A percentile compares a stretch with the other conserved stretches of the same genome.
These are phyloP conservation scores for Rutstroemia sp. DNA, from an alignment of 2,329 filamentous ascomycete genomes.

Conservation along the genomic window DNA sequence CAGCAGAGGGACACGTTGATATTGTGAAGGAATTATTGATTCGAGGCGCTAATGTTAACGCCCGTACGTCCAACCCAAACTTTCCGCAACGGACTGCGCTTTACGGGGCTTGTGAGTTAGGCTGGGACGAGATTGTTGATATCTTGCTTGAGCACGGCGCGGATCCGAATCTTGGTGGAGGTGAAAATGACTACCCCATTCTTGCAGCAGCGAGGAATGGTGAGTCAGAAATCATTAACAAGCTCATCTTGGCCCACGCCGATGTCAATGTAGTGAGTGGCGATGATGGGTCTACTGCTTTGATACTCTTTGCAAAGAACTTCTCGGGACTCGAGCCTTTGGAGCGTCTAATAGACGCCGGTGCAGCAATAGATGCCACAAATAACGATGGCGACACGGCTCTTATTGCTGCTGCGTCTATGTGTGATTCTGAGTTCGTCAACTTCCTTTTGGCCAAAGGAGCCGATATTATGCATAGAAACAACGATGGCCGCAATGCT, in stretches of 20 bases:
- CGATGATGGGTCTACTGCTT: too few species aligned
- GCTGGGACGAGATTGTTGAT: neutral
- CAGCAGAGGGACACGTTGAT: neutral
- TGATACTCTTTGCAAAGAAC: too few species aligned
- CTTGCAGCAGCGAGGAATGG: too few species aligned
- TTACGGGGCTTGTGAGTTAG: neutral
- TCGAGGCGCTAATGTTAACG: neutral
- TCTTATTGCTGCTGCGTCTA: neutral
- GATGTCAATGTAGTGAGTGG: too few species aligned
- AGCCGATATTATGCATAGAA: too few species aligned
- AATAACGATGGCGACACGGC: conserved; percentile 2
- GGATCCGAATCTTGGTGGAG: neutral
- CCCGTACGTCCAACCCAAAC: neutral
- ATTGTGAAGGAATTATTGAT: conserved; percentile 1
- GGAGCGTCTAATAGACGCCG: neutral
- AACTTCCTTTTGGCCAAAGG: too few species aligned
- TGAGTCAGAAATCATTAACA: too few species aligned
- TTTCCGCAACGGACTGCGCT: neutral
- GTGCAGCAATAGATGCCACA: neutral
- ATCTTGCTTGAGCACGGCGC: neutral
- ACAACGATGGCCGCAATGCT: too few species aligned
- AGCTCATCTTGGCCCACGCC: too few species aligned
- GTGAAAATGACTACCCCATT: neutral
- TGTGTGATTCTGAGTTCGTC: too few species aligned
- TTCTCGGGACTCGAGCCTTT: neutral